phyloP scores from a whole-genome alignment of 768 basidiomycete genomes.

The Pleurotus djamor region DNA sequence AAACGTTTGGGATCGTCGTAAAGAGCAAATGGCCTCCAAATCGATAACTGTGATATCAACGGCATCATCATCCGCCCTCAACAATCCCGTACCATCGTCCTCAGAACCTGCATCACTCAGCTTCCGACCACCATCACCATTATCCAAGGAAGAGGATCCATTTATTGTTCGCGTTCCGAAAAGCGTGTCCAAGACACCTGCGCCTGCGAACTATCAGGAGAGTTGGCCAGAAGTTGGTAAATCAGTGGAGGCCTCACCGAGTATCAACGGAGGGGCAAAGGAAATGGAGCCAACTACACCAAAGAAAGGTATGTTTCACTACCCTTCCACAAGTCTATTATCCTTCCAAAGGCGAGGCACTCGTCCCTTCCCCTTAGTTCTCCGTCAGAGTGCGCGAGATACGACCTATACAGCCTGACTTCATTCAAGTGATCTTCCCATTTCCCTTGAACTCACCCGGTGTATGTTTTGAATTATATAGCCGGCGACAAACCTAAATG shows the following conservation, averaged over 20 bases:
- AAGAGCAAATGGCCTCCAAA: conserved; percentile 20
- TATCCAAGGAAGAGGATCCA: conserved; percentile 6
- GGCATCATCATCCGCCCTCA: neutral
- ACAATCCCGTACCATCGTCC: neutral
- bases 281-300: conserved; percentile 5
- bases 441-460: neutral
- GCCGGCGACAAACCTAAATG: conserved; percentile 59
- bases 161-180: conserved; percentile 1
- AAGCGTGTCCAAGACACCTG: conserved; percentile 11
- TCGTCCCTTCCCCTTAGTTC: neutral
- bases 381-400: neutral
- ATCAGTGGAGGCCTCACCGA: conserved; percentile 12
- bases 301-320: conserved; percentile 23
- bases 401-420: neutral
- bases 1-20: conserved; percentile 28
- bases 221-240: conserved; percentile 47
- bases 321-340: neutral
- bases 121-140: neutral
- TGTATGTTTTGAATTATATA: neutral
- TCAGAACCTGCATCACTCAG: neutral
- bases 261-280: conserved; percentile 11
- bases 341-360: neutral
- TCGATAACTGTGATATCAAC: neutral
- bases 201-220: conserved; percentile 29
- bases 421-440: neutral